Percentiles rank a stretch among this genome's conserved stretches.
phyloP scores from a whole-genome alignment of 305 asterid species.

The Fraxinus velutina region DNA sequence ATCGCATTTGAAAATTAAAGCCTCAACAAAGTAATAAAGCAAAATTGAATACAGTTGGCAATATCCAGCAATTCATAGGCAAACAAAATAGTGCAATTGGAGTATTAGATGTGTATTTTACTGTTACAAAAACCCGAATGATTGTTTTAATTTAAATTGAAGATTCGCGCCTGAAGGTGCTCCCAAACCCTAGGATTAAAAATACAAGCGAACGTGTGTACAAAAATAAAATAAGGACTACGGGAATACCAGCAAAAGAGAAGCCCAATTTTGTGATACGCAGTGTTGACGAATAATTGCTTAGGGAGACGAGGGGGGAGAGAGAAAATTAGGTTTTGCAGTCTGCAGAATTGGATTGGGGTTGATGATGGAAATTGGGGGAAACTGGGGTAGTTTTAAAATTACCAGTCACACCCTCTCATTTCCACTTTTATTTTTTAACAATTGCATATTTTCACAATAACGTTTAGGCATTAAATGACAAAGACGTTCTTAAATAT shows the following conservation, averaged over 20 bases:
- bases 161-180: conserved; percentile 32
- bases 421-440: background rate
- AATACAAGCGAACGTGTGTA: conserved; percentile 16
- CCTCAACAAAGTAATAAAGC: background rate
- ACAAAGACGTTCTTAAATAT: too few relatives aligned
- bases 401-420: background rate
- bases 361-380: conserved; percentile 7
- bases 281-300: background rate
- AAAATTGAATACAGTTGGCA: conserved; percentile 1
- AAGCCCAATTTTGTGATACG: background rate
- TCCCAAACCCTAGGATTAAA: conserved; percentile 24
- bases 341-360: conserved; percentile 9
- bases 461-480: too few relatives aligned
- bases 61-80: conserved; percentile 7
- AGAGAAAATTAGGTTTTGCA: conserved; percentile 26
- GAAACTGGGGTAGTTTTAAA: background rate
- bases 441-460: too few relatives aligned
- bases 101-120: background rate
- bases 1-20: background rate
- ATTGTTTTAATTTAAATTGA: conserved; percentile 18
- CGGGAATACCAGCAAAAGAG: conserved; percentile 13
- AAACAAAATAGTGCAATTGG: background rate
- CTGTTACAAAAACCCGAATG: conserved; percentile 32
- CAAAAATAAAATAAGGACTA: background rate
- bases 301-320: background rate